phyloP scores from a whole-genome alignment of 1,139 yeast genomes.

The Scheffersomyces titani region DNA sequence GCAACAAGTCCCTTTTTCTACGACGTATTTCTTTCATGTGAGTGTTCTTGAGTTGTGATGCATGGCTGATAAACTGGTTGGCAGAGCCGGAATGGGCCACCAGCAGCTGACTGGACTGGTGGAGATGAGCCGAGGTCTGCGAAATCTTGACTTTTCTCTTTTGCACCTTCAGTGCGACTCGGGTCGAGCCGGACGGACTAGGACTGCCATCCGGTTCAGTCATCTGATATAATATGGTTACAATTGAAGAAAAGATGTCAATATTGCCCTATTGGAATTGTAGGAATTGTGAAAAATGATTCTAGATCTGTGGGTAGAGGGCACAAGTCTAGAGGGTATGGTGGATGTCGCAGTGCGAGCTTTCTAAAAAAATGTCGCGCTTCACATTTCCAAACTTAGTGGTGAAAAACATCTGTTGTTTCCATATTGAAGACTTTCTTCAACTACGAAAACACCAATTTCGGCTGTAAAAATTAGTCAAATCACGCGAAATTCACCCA shows the following conservation, averaged over 20 bases:
- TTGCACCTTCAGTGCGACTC: conserved; percentile 15
- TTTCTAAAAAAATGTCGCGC: neutral
- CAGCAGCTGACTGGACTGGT: neutral
- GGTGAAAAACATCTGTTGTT: neutral
- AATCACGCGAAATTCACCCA: neutral
- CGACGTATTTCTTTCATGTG: conserved; percentile 20
- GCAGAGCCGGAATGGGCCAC: conserved; percentile 1
- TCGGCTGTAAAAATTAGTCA: neutral
- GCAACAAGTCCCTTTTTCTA: conserved; percentile 23
- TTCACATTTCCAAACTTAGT: neutral
- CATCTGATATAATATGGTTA: conserved; percentile 3
- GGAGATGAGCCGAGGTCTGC: neutral
- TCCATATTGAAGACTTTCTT: neutral
- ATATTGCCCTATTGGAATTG: neutral
- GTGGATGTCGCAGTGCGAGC: neutral
- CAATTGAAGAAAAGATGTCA: neutral
- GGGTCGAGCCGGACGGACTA: neutral
- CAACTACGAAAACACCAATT: neutral
- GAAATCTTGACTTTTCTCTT: conserved; percentile 17
- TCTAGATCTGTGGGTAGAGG: neutral
- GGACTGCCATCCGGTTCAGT: neutral
- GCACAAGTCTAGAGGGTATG: neutral
- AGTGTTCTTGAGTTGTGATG: conserved; percentile 22
- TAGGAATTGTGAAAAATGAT: neutral
- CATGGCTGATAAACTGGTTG: conserved; percentile 20